Percentiles rank a stretch among this genome's conserved stretches.
Conservation (phyloP, 129 eudicot genomes). For the Smallanthus sonchifolius region DNA sequence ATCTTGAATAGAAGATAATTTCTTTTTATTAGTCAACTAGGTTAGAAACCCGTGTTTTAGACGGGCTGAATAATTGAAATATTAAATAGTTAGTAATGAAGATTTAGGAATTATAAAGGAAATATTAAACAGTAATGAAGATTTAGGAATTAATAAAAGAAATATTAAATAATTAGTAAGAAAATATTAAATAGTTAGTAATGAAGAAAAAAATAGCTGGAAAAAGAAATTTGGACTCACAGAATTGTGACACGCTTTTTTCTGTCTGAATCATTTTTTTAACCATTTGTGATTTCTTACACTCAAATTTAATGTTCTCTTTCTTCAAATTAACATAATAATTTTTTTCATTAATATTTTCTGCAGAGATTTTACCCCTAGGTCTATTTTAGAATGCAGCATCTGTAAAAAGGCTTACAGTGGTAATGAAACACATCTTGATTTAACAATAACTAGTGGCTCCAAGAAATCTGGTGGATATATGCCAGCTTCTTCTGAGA, state of each 20-base stretch:
- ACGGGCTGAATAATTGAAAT: too few species aligned
- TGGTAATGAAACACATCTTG: conserved; percentile 63
- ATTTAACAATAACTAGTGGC: conserved; percentile 71
- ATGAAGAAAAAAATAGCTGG: too few species aligned
- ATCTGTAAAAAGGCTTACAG: conserved; percentile 59
- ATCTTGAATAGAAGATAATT: not conserved
- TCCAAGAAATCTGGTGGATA: conserved; percentile 58
- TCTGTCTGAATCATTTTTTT: not conserved
- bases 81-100: too few species aligned
- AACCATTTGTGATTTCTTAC: not conserved
- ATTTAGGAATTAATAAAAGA: too few species aligned
- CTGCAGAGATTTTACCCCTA: conserved; percentile 51
- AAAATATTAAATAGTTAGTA: too few species aligned
- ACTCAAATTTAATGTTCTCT: not conserved
- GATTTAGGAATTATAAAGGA: too few species aligned
- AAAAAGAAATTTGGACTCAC: too few species aligned
- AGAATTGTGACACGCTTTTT: not conserved
- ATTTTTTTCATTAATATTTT: not conserved
- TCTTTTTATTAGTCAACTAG: not conserved
- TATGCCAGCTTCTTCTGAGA: conserved; percentile 72
- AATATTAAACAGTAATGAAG: too few species aligned
- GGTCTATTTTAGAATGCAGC: conserved; percentile 48
- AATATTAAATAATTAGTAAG: too few species aligned
- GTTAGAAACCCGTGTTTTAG: too few species aligned
- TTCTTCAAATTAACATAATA: not conserved